These are phyloP conservation scores for Raphidocelis subcapitata DNA, from an alignment of 139 green algal species.

Conservation along the genomic window DNA sequence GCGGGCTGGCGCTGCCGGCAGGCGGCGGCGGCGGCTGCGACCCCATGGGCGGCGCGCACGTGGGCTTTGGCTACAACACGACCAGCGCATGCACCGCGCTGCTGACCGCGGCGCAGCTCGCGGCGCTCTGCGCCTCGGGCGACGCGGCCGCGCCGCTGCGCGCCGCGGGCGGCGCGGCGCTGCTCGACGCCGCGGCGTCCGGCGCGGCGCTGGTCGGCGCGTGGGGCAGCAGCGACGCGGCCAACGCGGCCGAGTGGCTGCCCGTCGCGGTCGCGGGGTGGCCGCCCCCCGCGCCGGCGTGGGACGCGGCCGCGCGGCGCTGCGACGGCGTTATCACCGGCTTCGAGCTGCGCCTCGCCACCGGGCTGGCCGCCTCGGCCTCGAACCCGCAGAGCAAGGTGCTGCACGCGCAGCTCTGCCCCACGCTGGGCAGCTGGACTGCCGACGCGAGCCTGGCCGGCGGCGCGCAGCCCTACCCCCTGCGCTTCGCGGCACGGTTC, in stretches of 20 bases:
- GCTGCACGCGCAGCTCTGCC: slow-evolving; percentile 47
- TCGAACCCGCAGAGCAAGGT: slow-evolving; percentile 56
- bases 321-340: slow-evolving; percentile 41
- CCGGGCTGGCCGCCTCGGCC: slow-evolving; percentile 35
- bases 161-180: not conserved
- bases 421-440: slow-evolving; percentile 37
- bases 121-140: slow-evolving; percentile 23
- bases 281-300: slow-evolving; percentile 5
- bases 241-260: slow-evolving; percentile 38
- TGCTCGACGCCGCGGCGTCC: not conserved
- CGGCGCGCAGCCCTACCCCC: not conserved
- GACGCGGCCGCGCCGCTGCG: not conserved
- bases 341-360: slow-evolving; percentile 42
- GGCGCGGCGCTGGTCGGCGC: slow-evolving; percentile 29
- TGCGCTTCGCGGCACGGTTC: slow-evolving; percentile 22
- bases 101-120: slow-evolving; percentile 29
- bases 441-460: not conserved
- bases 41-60: not conserved
- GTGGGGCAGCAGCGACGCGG: slow-evolving; percentile 47
- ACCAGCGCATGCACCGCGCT: slow-evolving; percentile 33
- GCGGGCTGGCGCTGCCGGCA: slow-evolving; percentile 31
- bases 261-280: slow-evolving; percentile 17
- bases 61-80: slow-evolving; percentile 44
- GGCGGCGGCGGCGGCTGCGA: slow-evolving; percentile 27
- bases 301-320: slow-evolving; percentile 1